A percentile compares a stretch with the other conserved stretches of the same genome.
Conservation (phyloP, 2,329 filamentous ascomycete species). For the Colletotrichum acutatum region DNA sequence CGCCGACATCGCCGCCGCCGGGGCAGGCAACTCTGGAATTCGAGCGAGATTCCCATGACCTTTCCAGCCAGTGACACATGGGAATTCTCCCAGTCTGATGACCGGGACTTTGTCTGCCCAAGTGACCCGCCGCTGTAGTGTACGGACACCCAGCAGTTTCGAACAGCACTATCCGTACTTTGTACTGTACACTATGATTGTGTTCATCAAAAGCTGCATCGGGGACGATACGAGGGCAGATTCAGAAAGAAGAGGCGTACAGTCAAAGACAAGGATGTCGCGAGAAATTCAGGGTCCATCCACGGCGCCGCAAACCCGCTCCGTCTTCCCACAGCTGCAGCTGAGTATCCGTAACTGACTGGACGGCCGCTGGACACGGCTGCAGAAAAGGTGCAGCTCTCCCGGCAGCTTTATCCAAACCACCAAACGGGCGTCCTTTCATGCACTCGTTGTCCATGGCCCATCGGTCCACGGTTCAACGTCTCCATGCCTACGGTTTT, state of each 20-base stretch:
- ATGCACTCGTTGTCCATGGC: not conserved
- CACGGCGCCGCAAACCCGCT: slow-evolving; percentile 28
- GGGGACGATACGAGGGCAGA: not conserved
- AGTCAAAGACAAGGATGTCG: not conserved
- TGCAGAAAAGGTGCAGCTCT: slow-evolving; percentile 7
- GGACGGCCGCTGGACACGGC: not conserved
- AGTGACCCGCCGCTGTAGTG: not conserved
- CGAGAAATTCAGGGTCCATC: slow-evolving; percentile 28
- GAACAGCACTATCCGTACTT: too few species aligned
- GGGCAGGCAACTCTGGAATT: not conserved
- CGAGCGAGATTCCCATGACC: not conserved
- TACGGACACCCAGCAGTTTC: too few species aligned
- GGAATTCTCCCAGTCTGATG: not conserved
- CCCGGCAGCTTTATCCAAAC: not conserved
- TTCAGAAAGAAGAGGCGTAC: not conserved
- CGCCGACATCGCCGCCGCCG: slow-evolving; percentile 2
- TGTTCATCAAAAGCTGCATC: not conserved
- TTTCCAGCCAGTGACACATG: not conserved
- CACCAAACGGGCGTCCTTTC: not conserved
- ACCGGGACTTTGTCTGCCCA: not conserved
- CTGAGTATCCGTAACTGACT: not conserved
- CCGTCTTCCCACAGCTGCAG: not conserved
- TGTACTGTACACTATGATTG: too few species aligned
- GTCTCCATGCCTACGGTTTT: not conserved
- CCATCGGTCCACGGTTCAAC: not conserved